Evolutionary conservation across 192 early-diverging fungal species (phyloP).

Genomic region (Pecoramyces ruminantium): DNA sequence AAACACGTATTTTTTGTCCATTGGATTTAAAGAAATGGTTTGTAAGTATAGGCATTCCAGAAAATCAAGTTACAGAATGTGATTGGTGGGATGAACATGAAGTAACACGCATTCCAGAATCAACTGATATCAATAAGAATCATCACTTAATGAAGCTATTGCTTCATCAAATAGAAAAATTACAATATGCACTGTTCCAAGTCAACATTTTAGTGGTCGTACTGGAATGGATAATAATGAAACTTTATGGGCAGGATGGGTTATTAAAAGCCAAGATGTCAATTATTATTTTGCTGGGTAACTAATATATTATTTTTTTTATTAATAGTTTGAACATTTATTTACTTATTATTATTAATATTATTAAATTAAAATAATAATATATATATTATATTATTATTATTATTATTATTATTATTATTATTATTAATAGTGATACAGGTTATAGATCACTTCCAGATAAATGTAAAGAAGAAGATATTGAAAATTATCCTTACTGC

Average conservation of each 20-base stretch:
- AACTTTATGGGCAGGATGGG: constrained; percentile 70
- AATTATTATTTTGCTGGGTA: background rate
- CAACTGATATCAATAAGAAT: constrained; percentile 7
- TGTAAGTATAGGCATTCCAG: constrained; percentile 19
- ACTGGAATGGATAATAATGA: constrained; percentile 42
- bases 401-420: constrained; percentile 16
- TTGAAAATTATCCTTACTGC: constrained; percentile 33
- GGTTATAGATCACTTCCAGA: constrained; percentile 49
- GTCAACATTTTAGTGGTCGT: constrained; percentile 45
- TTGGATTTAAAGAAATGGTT: constrained; percentile 60
- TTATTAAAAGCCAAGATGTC: background rate
- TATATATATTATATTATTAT: no score
- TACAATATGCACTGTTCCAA: background rate
- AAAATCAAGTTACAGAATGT: constrained; percentile 30
- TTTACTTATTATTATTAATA: no score
- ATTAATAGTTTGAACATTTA: no score
- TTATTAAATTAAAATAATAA: no score
- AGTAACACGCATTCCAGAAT: constrained; percentile 1
- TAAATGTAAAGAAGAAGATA: constrained; percentile 16
- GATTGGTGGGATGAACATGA: constrained; percentile 64
- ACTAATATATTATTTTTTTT: no score
- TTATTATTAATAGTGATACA: constrained; percentile 37
- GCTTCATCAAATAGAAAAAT: background rate
- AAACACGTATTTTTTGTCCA: constrained; percentile 52
- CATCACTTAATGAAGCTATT: background rate